phyloP scores from a whole-genome alignment of 345 rosid species.

The Crucihimalaya himalaica region DNA sequence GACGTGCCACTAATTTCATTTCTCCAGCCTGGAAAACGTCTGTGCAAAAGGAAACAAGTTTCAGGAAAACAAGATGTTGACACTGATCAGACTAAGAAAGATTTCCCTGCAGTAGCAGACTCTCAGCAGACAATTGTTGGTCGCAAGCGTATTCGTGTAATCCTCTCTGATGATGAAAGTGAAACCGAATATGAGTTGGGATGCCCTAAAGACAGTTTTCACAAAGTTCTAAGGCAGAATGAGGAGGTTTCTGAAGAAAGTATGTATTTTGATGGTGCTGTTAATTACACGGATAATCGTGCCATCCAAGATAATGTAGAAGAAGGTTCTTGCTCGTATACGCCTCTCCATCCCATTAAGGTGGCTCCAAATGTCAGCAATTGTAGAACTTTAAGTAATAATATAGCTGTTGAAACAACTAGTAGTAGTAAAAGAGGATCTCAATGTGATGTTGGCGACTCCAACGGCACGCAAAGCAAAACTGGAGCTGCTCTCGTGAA shows the following conservation, averaged over 20 bases:
- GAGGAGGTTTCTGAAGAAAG: slow-evolving; percentile 60
- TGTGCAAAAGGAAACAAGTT: slow-evolving; percentile 41
- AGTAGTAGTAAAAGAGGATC: slow-evolving; percentile 55
- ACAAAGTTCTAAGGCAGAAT: slow-evolving; percentile 30
- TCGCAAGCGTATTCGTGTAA: slow-evolving; percentile 68
- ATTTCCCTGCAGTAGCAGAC: slow-evolving; percentile 45
- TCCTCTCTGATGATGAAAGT: slow-evolving; percentile 89
- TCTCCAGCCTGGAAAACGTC: slow-evolving; percentile 46
- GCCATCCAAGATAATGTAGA: slow-evolving; percentile 52
- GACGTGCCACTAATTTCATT: slow-evolving; percentile 68
- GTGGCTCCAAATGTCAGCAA: slow-evolving; percentile 44
- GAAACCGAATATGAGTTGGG: slow-evolving; percentile 51
- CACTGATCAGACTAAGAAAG: slow-evolving; percentile 37
- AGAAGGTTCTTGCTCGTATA: slow-evolving; percentile 69
- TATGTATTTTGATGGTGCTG: slow-evolving; percentile 46
- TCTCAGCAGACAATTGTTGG: slow-evolving; percentile 53
- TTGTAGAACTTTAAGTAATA: slow-evolving; percentile 44
- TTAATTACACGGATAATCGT: slow-evolving; percentile 44
- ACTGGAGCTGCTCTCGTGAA: slow-evolving; percentile 45
- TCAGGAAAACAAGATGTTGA: slow-evolving; percentile 39
- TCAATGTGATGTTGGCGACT: slow-evolving; percentile 49
- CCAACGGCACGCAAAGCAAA: slow-evolving; percentile 40
- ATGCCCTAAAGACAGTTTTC: slow-evolving; percentile 36
- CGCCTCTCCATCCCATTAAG: slow-evolving; percentile 45
- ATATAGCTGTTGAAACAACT: slow-evolving; percentile 42